Percentiles rank a stretch among this genome's conserved stretches.
These are phyloP conservation scores for Mortierella sp. DNA, from an alignment of 371 early-diverging fungal species.

Conservation along the genomic window DNA sequence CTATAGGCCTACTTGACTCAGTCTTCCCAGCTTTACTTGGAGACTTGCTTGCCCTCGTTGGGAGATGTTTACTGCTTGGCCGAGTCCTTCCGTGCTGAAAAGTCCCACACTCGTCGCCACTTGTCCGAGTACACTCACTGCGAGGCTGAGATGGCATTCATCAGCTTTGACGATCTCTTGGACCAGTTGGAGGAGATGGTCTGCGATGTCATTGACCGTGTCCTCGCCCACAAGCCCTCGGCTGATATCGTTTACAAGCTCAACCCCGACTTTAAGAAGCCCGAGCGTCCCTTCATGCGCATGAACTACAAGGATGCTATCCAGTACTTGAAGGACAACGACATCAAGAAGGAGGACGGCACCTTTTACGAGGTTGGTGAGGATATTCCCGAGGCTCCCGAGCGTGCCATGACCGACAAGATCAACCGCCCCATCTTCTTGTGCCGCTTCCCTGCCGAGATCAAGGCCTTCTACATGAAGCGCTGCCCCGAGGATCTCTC, in stretches of 20 bases:
- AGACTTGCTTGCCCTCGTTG: constrained; percentile 96
- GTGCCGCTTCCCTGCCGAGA: constrained; percentile 97
- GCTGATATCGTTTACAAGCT: constrained; percentile 86
- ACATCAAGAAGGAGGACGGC: constrained; percentile 93
- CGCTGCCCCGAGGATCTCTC: constrained; percentile 82
- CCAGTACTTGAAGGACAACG: constrained; percentile 91
- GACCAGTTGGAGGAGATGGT: constrained; percentile 92
- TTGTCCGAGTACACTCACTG: constrained; percentile 99
- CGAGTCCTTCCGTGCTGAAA: constrained; percentile 99
- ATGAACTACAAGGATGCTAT: constrained; percentile 99
- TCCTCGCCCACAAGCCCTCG: constrained; percentile 81
- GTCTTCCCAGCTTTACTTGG: constrained; percentile 99
- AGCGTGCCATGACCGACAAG: constrained; percentile 97
- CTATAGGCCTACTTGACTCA: constrained; percentile 98
- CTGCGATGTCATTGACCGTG: constrained; percentile 86
- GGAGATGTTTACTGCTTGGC: constrained; percentile 98
- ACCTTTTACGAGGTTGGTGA: constrained; percentile 95
- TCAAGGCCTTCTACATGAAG: constrained; percentile 99
- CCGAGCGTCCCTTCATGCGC: constrained; percentile 93
- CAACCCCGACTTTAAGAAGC: constrained; percentile 92
- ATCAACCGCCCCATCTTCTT: constrained; percentile 98
- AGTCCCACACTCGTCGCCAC: constrained; percentile 99
- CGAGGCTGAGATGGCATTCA: constrained; percentile 98
- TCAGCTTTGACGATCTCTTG: constrained; percentile 93
- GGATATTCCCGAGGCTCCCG: constrained; percentile 99